Conservation (phyloP, 202 grass and related monocot species). For the Saccharum hybrid region DNA sequence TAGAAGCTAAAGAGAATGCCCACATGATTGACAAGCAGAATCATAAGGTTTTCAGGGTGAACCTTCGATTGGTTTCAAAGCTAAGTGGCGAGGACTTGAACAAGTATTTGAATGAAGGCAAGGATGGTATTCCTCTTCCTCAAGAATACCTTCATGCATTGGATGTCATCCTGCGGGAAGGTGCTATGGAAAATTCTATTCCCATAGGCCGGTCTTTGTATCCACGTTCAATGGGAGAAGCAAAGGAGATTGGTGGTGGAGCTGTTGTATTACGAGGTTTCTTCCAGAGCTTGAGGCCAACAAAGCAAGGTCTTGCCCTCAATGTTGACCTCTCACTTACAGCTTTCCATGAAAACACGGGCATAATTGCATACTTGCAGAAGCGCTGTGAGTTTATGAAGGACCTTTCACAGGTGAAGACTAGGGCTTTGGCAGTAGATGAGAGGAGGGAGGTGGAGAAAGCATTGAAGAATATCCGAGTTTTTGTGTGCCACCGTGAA, state of each 20-base stretch:
- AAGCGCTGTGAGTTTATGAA: constrained; percentile 85
- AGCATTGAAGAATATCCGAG: constrained; percentile 82
- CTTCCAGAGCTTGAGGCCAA: constrained; percentile 87
- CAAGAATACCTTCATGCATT: constrained; percentile 92
- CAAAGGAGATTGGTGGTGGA: constrained; percentile 81
- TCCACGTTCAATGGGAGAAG: constrained; percentile 66
- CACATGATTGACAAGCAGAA: constrained; percentile 52
- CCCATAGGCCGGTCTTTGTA: constrained; percentile 85
- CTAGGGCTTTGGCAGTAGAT: constrained; percentile 66
- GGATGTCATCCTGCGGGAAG: constrained; percentile 86
- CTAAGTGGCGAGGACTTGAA: constrained; percentile 73
- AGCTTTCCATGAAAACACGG: constrained; percentile 83
- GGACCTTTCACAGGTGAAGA: constrained; percentile 69
- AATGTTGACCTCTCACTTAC: constrained; percentile 92
- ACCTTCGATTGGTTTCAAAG: constrained; percentile 77
- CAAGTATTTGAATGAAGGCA: constrained; percentile 71
- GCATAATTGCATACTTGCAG: constrained; percentile 90
- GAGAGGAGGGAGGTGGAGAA: constrained; percentile 80
- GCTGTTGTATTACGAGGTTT: constrained; percentile 88
- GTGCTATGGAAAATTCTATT: constrained; percentile 74
- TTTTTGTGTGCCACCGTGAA: constrained; percentile 93
- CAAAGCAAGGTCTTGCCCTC: constrained; percentile 93
- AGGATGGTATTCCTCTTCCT: constrained; percentile 64
- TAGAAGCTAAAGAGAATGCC: constrained; percentile 38
- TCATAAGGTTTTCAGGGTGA: constrained; percentile 80